Conservation (phyloP, 1,284 basidiomycete species). For the Phellopilus nigrolimitatus region DNA sequence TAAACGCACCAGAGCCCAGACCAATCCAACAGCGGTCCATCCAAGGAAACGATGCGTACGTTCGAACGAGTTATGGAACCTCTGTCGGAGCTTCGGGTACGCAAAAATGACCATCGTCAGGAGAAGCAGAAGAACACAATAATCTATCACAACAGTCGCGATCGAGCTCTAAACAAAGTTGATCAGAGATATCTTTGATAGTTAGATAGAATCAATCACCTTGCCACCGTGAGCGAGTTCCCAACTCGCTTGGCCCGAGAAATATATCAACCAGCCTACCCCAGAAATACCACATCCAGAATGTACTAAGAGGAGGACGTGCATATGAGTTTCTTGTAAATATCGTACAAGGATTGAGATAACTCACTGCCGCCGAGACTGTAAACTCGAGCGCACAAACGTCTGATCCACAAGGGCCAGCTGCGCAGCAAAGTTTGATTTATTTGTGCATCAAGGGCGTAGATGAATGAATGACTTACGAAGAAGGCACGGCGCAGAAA, state of each 20-base stretch:
- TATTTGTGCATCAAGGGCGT: conserved; percentile 25
- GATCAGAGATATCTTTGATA: not conserved
- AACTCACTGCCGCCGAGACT: conserved; percentile 46
- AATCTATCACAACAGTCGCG: conserved; percentile 47
- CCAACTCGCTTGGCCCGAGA: conserved; percentile 46
- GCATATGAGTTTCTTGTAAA: conserved; percentile 13
- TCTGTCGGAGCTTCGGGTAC: conserved; percentile 41
- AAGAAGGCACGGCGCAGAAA: conserved; percentile 29
- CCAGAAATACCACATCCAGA: conserved; percentile 51
- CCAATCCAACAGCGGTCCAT: conserved; percentile 48
- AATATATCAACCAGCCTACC: conserved; percentile 46
- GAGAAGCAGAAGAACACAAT: conserved; percentile 45
- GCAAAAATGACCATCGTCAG: conserved; percentile 47
- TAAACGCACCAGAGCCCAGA: conserved; percentile 49
- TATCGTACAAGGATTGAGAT: conserved; percentile 4
- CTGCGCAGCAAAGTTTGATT: conserved; percentile 30
- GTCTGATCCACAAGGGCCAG: conserved; percentile 49
- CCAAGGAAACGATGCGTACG: conserved; percentile 51
- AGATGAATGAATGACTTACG: conserved; percentile 28
- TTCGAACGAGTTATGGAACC: conserved; percentile 49
- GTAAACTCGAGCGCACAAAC: conserved; percentile 48
- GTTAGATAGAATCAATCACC: conserved; percentile 27
- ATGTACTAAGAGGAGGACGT: conserved; percentile 43
- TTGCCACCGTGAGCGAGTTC: conserved; percentile 38
- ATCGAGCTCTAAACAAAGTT: conserved; percentile 35